Base-by-base conservation (phyloP, 1,139 yeast species). In the Zygoascus hellenicus region DNA sequence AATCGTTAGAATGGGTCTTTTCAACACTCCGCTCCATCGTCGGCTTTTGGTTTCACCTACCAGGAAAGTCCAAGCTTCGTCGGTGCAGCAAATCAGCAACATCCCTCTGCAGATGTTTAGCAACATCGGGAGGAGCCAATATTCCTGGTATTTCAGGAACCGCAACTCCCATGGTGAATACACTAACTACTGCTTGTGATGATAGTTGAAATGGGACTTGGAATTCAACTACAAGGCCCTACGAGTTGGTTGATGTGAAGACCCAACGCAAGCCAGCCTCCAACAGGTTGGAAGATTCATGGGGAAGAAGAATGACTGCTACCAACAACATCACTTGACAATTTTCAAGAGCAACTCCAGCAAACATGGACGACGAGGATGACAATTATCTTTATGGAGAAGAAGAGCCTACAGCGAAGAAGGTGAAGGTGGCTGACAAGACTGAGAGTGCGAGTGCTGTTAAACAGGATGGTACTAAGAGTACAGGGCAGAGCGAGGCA, bases 141-240 rank as follows among this genome's bases (percentile, higher is more conserved):
- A 77, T 77, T 16, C 97, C 97, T 2, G 97, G 97, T 41, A 90
- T 84, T 45, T 74, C 80, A 11, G 96, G 96, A 55, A 86, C 80
- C 39, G 78, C 31, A 15, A 33, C 40, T 32, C 40, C 35, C 43
- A 44, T 37, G 13, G 15, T 34, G 13, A 9, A 22, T 4, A 26
- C 6, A 4, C 32, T 16, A 10, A 14, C 16, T 19, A 11, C 22
- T 10, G 35, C 14, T 32, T 5, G 38, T 4, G 38, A n/a, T 4
- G 10, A 11, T 35, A n/a, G 45, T 13, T 31, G 44, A 33, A 10
- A 16, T 3, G 17, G 15, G 9, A n/a, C 10, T n/a, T n/a, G 9
- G 31, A 31, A n/a, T n/a, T 17, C 14, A 11, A 13, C 14, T 41
- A 9, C 9, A 33, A 9, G 36, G 9, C 9, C n/a, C 9, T 9